These are phyloP conservation scores for Aristolochia fimbriata DNA, from an alignment of 164 flowering plant species.

Conservation along the genomic window DNA sequence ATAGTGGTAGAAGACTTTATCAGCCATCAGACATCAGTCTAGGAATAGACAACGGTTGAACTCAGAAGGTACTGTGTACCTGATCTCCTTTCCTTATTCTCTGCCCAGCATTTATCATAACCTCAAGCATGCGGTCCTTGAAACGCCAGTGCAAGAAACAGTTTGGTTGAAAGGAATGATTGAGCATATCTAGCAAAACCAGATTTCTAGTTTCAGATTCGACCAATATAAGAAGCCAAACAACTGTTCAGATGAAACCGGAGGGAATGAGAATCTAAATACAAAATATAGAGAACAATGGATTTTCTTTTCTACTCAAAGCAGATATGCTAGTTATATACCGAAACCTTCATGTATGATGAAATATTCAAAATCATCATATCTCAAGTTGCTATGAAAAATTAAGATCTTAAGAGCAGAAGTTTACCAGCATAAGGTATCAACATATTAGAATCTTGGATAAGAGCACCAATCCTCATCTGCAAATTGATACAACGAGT, in stretches of 20 bases:
- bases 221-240: not conserved
- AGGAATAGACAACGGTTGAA: no score
- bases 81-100: conserved; percentile 74
- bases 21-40: no score
- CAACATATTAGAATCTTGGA: conserved; percentile 84
- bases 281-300: no score
- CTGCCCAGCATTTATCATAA: conserved; percentile 96
- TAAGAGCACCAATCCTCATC: conserved; percentile 70
- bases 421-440: conserved; percentile 87
- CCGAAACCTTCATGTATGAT: no score
- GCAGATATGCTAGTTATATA: no score
- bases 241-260: no score
- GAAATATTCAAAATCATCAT: no score
- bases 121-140: conserved; percentile 99
- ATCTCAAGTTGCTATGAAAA: not conserved
- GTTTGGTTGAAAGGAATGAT: conserved; percentile 89
- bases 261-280: no score
- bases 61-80: conserved; percentile 24
- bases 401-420: not conserved
- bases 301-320: no score
- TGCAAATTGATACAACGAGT: conserved; percentile 73
- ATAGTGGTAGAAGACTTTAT: not conserved
- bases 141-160: conserved; percentile 96
- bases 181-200: conserved; percentile 74
- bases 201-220: not conserved